Conservation (phyloP, 495 filamentous ascomycete species). For the Chaetomium tenue region DNA sequence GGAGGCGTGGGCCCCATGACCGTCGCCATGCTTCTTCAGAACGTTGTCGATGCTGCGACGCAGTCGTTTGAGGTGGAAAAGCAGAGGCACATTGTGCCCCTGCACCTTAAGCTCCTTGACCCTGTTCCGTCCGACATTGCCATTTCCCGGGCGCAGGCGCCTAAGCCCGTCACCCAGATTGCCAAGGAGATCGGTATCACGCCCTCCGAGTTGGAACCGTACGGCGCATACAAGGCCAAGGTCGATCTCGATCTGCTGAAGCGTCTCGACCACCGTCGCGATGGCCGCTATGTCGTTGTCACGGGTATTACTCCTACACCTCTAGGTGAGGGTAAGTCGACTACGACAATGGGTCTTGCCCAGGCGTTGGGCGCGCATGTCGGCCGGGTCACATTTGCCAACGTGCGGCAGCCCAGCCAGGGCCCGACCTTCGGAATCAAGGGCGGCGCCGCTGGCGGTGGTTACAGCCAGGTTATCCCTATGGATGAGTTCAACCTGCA, state of each 20-base stretch:
- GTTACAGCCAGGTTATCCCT: slow-evolving; percentile 97
- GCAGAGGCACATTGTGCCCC: slow-evolving; percentile 68
- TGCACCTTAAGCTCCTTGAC: slow-evolving; percentile 68
- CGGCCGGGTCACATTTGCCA: slow-evolving; percentile 84
- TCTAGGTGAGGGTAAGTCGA: slow-evolving; percentile 97
- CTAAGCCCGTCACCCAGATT: slow-evolving; percentile 81
- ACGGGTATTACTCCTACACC: slow-evolving; percentile 96
- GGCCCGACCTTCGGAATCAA: slow-evolving; percentile 99
- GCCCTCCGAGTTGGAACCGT: slow-evolving; percentile 83
- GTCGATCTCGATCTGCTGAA: slow-evolving; percentile 78
- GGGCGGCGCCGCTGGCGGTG: slow-evolving; percentile 93
- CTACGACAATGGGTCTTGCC: slow-evolving; percentile 92
- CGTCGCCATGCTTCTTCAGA: slow-evolving; percentile 93
- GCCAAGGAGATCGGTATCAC: slow-evolving; percentile 87
- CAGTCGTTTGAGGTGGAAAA: slow-evolving; percentile 79
- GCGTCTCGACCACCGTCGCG: slow-evolving; percentile 77
- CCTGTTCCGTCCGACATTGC: slow-evolving; percentile 94
- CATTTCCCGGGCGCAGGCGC: slow-evolving; percentile 82
- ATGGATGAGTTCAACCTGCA: slow-evolving; percentile 99
- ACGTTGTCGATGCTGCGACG: slow-evolving; percentile 81
- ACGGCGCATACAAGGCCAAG: slow-evolving; percentile 93
- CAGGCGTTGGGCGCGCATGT: slow-evolving; percentile 93
- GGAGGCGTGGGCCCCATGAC: slow-evolving; percentile 98
- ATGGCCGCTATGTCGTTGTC: slow-evolving; percentile 88
- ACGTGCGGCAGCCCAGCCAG: slow-evolving; percentile 94